Conservation (phyloP, 345 rosid species). For the Euclidium syriacum region DNA sequence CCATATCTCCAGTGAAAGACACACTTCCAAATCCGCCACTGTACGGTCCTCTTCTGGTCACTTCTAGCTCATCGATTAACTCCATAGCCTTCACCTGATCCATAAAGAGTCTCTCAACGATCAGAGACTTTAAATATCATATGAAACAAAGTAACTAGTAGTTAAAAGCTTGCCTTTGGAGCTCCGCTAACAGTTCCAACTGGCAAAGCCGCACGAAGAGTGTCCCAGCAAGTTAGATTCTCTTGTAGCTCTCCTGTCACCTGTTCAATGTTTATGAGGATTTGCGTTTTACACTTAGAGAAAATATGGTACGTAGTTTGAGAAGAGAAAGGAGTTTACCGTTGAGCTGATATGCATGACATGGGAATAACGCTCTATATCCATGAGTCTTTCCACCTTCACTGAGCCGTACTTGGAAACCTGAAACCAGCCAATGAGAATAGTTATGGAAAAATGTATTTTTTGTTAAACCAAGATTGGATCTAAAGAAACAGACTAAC, state of each 20-base stretch:
- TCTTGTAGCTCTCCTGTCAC: conserved; percentile 73
- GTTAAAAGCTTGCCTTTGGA: conserved; percentile 52
- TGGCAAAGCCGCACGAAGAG: conserved; percentile 77
- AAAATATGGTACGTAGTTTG: not conserved
- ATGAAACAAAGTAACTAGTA: conserved; percentile 1
- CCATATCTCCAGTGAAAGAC: conserved; percentile 85
- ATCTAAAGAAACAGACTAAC: conserved; percentile 22
- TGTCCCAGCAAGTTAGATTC: conserved; percentile 71
- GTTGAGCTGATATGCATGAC: conserved; percentile 96
- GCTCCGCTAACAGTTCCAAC: conserved; percentile 95
- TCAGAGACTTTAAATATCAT: not conserved
- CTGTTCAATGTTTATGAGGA: conserved; percentile 27
- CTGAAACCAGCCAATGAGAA: conserved; percentile 31
- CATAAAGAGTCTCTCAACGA: not conserved
- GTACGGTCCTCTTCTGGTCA: conserved; percentile 74
- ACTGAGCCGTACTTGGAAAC: conserved; percentile 77
- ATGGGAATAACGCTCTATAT: conserved; percentile 83
- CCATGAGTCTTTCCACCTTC: conserved; percentile 78
- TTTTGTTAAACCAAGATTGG: not conserved
- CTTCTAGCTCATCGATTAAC: conserved; percentile 61
- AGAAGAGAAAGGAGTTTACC: conserved; percentile 27
- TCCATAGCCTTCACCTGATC: conserved; percentile 86
- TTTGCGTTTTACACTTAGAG: not conserved
- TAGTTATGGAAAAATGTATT: not conserved
- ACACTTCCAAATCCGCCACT: conserved; percentile 88